Evolutionary conservation across 139 green algal genomes (phyloP).

Genomic region (Chlorella vulgaris): DNA sequence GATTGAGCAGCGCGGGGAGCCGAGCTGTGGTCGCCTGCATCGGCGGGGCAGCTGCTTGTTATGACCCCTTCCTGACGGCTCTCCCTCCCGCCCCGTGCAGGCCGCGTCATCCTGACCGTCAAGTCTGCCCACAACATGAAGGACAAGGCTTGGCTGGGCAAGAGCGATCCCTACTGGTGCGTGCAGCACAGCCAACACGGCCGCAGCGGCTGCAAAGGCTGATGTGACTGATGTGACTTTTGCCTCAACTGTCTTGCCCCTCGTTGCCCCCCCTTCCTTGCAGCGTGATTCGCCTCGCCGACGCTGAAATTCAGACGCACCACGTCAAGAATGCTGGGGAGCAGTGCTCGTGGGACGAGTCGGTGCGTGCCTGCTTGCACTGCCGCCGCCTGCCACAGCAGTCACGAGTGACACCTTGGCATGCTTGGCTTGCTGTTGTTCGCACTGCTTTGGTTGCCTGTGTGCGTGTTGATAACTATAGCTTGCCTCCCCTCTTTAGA

Average conservation of each 20-base stretch:
- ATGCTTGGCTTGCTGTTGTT: neutral
- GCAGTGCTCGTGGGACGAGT: conserved; percentile 31
- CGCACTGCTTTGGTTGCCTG: no score
- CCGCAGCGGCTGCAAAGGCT: no score
- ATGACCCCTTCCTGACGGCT: neutral
- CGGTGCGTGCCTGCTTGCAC: conserved; percentile 10
- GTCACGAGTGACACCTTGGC: no score
- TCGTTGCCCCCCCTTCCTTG: neutral
- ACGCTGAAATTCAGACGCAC: conserved; percentile 39
- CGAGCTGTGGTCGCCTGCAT: no score
- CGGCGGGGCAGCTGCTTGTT: neutral
- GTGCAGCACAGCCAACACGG: neutral
- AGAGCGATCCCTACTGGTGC: conserved; percentile 40
- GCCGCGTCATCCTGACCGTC: conserved; percentile 29
- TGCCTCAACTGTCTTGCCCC: no score
- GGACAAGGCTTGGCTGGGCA: conserved; percentile 48
- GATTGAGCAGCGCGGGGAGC: neutral
- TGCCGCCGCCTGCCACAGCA: no score
- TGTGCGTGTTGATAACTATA: no score
- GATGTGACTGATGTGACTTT: no score
- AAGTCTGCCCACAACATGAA: conserved; percentile 40
- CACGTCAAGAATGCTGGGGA: conserved; percentile 45
- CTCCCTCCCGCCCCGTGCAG: neutral
- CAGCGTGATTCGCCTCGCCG: conserved; percentile 30
- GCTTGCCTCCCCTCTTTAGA: no score